Evolutionary conservation across 2,329 filamentous ascomycete genomes (phyloP).

Genomic region (Podosphaera fusca): DNA sequence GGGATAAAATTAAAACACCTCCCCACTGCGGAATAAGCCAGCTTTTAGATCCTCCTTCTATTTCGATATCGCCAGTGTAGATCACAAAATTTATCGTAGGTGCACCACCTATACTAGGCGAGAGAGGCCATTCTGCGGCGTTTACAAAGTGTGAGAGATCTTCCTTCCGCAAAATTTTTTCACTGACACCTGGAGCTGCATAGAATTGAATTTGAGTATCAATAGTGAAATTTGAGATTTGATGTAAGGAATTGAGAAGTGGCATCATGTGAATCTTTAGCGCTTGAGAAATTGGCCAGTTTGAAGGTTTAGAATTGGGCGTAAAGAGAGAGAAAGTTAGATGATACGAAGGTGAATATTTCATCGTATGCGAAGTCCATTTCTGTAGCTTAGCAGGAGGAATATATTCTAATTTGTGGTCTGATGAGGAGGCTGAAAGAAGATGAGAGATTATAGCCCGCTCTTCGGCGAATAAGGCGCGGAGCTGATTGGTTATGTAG

Average conservation of each 20-base stretch:
- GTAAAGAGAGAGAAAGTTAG: constrained; percentile 91
- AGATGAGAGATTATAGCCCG: constrained; percentile 64
- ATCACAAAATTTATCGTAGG: constrained; percentile 93
- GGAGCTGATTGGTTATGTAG: constrained; percentile 58
- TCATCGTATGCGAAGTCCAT: constrained; percentile 66
- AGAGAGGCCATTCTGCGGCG: constrained; percentile 90
- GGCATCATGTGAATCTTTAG: constrained; percentile 63
- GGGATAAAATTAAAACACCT: constrained; percentile 32
- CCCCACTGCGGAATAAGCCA: constrained; percentile 98
- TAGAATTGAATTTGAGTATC: constrained; percentile 94
- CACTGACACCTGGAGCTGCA: constrained; percentile 41
- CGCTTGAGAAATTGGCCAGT: constrained; percentile 75
- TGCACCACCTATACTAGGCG: constrained; percentile 75
- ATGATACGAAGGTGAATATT: constrained; percentile 85
- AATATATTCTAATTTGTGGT: constrained; percentile 21
- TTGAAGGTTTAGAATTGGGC: constrained; percentile 50
- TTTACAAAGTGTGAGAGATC: constrained; percentile 91
- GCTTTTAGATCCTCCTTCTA: constrained; percentile 28
- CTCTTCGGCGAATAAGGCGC: constrained; percentile 65
- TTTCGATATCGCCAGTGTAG: constrained; percentile 44
- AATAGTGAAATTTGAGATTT: constrained; percentile 86
- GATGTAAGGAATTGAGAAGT: constrained; percentile 51
- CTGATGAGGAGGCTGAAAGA: constrained; percentile 34
- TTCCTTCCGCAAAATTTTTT: constrained; percentile 49
- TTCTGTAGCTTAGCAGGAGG: constrained; percentile 32